phyloP scores from a whole-genome alignment of 2,329 filamentous ascomycete species.

The Pseudogymnoascus sp. region DNA sequence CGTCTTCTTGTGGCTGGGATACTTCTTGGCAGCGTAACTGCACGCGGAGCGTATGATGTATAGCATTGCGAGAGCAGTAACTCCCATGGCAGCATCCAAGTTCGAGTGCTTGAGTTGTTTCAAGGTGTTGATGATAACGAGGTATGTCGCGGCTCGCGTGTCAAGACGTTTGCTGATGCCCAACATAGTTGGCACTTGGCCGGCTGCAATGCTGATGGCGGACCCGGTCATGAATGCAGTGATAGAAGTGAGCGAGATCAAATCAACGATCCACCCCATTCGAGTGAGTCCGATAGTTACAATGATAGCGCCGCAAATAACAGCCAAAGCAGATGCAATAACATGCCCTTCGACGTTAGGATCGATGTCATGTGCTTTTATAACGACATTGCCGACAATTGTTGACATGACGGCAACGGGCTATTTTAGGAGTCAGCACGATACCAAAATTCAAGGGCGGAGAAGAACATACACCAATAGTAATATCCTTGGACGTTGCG shows the following conservation, averaged over 20 bases:
- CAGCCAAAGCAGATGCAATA: constrained; percentile 68
- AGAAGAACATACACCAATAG: constrained; percentile 64
- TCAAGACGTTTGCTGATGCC: constrained; percentile 55
- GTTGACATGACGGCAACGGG: constrained; percentile 95
- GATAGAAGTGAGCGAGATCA: constrained; percentile 84
- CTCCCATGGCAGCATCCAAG: constrained; percentile 78
- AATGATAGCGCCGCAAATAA: constrained; percentile 72
- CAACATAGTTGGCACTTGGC: constrained; percentile 75
- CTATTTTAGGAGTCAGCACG: constrained; percentile 32
- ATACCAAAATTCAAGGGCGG: background rate
- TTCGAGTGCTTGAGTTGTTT: constrained; percentile 58
- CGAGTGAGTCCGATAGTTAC: constrained; percentile 70
- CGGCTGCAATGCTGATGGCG: constrained; percentile 76
- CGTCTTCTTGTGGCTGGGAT: constrained; percentile 59
- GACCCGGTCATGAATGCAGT: constrained; percentile 97
- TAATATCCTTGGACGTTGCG: constrained; percentile 96
- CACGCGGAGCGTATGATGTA: constrained; percentile 66
- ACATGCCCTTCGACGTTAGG: constrained; percentile 54
- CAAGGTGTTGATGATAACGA: constrained; percentile 74
- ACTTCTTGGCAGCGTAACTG: constrained; percentile 57
- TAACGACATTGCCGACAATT: constrained; percentile 74
- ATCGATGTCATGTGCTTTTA: constrained; percentile 47
- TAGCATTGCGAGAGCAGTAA: constrained; percentile 71
- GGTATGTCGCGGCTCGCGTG: constrained; percentile 70
- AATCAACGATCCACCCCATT: constrained; percentile 82